Conservation (phyloP, 306 rosid species). For the Myrica gale region DNA sequence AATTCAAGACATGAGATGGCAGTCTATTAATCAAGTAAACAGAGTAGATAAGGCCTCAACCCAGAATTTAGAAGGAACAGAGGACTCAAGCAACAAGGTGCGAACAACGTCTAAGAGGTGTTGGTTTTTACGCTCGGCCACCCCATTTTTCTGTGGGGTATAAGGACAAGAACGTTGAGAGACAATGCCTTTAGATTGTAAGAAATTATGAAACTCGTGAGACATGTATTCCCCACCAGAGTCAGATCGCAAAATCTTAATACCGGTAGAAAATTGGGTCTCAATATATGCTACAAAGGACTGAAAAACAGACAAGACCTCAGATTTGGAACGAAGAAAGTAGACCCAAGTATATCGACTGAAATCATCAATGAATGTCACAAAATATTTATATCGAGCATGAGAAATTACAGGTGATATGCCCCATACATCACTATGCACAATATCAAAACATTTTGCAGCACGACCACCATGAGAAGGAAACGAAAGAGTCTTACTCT, state of each 20-base stretch:
- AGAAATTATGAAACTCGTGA: background rate
- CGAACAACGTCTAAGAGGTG: background rate
- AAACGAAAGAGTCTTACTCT: background rate
- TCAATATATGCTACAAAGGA: background rate
- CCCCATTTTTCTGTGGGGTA: background rate
- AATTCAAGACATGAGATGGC: background rate
- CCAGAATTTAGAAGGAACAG: too few relatives aligned
- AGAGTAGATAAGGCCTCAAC: background rate
- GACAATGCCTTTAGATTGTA: background rate
- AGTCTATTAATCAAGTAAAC: conserved; percentile 5
- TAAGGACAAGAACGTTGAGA: conserved; percentile 16
- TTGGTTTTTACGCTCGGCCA: background rate
- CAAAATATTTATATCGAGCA: too few relatives aligned
- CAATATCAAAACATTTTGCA: background rate
- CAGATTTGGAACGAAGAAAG: background rate
- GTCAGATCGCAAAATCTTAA: background rate
- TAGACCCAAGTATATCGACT: background rate
- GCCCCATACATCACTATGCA: too few relatives aligned
- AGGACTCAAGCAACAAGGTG: too few relatives aligned
- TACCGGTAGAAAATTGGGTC: background rate
- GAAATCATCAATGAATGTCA: background rate
- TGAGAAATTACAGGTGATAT: too few relatives aligned
- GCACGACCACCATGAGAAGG: too few relatives aligned
- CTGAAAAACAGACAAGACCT: background rate
- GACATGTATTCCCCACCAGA: conserved; percentile 8